Base-by-base conservation (phyloP, 2,329 filamentous ascomycete species). In the Fusarium sp. region DNA sequence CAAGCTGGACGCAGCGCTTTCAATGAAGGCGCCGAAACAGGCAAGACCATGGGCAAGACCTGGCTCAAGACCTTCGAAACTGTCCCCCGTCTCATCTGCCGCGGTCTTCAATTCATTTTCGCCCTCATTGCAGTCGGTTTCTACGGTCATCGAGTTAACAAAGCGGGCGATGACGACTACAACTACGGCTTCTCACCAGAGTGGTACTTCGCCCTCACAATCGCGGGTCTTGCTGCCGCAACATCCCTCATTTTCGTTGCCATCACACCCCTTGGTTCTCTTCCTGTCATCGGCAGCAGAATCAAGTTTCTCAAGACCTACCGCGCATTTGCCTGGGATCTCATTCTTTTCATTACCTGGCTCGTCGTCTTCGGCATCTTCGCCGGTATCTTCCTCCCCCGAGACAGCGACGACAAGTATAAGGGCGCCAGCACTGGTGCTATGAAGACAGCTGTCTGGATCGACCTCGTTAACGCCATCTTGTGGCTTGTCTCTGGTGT, bases 381-480 rank as follows among this genome's bases (percentile, higher is more conserved):
- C 71, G 92, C 89, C 16, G 87, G 84, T 65, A 88, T 93, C 81
- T 94, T 91, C 79, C 87, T 94, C 62, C 78, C 84, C 34, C 84
- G 87, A 52, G 79, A 88, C 66, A 84, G 84, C 58, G 85, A 90
- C 61, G 81, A 83, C 34, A 74, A 78, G 42, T 85, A 84, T 77
- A 80, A 85, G 76, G 83, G 81, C 30, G 78, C 77, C 46, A 82
- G 77, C 65, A 82, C 82, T 0, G 67, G 75, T 6, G 54, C 76
- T 9, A 94, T 94, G 92, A 91, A 91, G 80, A 84, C 87, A 65
- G 90, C 91, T 4, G 91, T 92, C 5, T 94, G 91, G 90, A 80
- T 94, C 27, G 90, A 93, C 76, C 76, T 94, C 27, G 82, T 88
- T 32, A 92, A 91, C 70, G 83, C 91, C 77, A 60, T 91, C 24